Conservation (phyloP, 768 basidiomycete species). For the Phaeotremella skinneri region DNA sequence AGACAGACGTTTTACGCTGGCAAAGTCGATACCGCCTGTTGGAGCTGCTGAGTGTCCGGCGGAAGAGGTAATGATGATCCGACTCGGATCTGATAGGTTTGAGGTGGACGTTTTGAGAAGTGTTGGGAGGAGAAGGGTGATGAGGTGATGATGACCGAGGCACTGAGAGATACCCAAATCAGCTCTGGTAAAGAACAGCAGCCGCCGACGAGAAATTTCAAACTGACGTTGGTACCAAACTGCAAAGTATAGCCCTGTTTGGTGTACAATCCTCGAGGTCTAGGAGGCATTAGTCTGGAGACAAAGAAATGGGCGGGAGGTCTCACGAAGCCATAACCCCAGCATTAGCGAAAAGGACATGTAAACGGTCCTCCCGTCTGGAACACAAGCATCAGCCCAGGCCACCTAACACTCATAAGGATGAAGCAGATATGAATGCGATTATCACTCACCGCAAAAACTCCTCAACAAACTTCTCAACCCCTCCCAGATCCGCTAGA, state of each 20-base stretch:
- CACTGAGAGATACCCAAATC: conserved; percentile 6
- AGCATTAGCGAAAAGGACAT: conserved; percentile 44
- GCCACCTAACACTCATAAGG: background rate
- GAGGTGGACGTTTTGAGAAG: conserved; percentile 14
- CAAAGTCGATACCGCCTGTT: conserved; percentile 30
- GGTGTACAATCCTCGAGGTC: conserved; percentile 32
- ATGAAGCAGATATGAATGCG: background rate
- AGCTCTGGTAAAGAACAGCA: background rate
- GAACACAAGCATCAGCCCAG: background rate
- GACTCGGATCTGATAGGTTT: conserved; percentile 17
- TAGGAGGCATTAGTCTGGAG: conserved; percentile 3
- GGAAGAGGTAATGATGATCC: conserved; percentile 38
- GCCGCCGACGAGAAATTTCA: background rate
- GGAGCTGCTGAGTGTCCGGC: conserved; percentile 38
- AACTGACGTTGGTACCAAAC: conserved; percentile 43
- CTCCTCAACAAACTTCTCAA: conserved; percentile 28
- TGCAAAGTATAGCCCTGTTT: conserved; percentile 44
- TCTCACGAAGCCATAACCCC: conserved; percentile 48
- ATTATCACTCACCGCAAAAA: conserved; percentile 23
- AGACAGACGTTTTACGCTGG: conserved; percentile 16
- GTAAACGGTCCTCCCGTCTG: conserved; percentile 25
- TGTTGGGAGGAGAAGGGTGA: conserved; percentile 31
- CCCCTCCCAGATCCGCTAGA: conserved; percentile 37
- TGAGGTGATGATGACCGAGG: conserved; percentile 38
- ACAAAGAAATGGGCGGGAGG: background rate